Conservation (phyloP, 2,329 filamentous ascomycete genomes). For the Graphiopsis chlorocephala region DNA sequence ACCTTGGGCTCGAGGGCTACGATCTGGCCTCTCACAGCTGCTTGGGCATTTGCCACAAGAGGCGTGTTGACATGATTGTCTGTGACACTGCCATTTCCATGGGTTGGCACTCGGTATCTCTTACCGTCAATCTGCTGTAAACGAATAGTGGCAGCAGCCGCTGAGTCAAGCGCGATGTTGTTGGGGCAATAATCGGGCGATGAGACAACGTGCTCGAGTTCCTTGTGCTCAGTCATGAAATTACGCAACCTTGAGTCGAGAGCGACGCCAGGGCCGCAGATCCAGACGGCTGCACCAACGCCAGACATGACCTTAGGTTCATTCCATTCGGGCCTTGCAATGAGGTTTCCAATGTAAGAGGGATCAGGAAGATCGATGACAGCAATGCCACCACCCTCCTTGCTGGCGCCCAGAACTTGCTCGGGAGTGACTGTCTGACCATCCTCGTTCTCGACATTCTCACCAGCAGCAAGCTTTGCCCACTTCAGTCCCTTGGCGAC, state of each 20-base stretch:
- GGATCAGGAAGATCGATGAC: conserved; percentile 73
- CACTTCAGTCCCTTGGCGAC: conserved; percentile 61
- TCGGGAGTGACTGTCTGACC: conserved; percentile 74
- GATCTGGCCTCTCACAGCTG: conserved; percentile 34
- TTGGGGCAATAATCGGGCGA: conserved; percentile 73
- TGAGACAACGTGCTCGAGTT: conserved; percentile 73
- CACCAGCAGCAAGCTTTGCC: conserved; percentile 59
- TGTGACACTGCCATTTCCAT: conserved; percentile 28
- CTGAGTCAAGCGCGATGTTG: conserved; percentile 66
- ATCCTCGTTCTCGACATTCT: conserved; percentile 60
- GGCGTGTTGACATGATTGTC: not conserved
- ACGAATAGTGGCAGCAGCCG: conserved; percentile 64
- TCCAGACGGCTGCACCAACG: conserved; percentile 73
- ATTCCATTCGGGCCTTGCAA: conserved; percentile 71
- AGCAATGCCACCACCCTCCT: conserved; percentile 70
- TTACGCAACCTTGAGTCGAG: conserved; percentile 60
- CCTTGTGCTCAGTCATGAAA: conserved; percentile 64
- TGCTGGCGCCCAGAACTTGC: conserved; percentile 72
- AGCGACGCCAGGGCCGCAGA: conserved; percentile 67
- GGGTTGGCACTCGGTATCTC: conserved; percentile 68
- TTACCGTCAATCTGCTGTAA: conserved; percentile 70
- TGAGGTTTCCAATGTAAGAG: conserved; percentile 67
- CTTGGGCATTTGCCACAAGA: conserved; percentile 2
- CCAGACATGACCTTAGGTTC: conserved; percentile 63
- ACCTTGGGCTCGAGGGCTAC: conserved; percentile 38